These are phyloP conservation scores for Kingdonia uniflora DNA, from an alignment of 164 flowering plant species.

Conservation along the genomic window DNA sequence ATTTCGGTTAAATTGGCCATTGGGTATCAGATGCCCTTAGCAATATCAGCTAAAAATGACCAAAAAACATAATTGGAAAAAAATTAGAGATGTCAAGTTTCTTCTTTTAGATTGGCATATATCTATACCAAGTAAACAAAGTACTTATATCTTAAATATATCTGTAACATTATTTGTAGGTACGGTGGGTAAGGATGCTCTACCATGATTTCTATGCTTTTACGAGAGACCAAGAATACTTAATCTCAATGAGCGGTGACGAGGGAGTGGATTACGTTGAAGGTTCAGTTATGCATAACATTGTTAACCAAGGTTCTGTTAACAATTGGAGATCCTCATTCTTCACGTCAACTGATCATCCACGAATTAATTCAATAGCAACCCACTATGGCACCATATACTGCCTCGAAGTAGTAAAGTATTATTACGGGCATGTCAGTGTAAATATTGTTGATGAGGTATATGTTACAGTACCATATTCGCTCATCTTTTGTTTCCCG, in stretches of 20 bases:
- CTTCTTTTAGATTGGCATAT: background rate
- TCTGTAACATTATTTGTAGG: conserved; percentile 25
- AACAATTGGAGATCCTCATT: conserved; percentile 68
- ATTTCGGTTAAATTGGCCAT: too few species aligned
- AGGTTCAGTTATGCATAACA: conserved; percentile 42
- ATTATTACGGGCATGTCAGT: conserved; percentile 31
- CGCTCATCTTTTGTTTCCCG: background rate
- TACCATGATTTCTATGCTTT: conserved; percentile 53
- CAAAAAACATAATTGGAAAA: background rate
- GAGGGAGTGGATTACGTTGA: conserved; percentile 55
- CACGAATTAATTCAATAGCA: conserved; percentile 31
- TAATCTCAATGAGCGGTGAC: background rate
- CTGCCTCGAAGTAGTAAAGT: conserved; percentile 62
- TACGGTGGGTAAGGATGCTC: conserved; percentile 59
- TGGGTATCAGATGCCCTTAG: too few species aligned
- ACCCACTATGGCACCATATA: conserved; percentile 38
- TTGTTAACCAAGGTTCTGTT: conserved; percentile 25
- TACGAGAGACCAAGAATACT: conserved; percentile 23
- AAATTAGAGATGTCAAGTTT: background rate
- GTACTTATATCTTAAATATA: background rate
- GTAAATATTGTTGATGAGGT: conserved; percentile 17
- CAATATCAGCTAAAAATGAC: too few species aligned
- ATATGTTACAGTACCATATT: conserved; percentile 22
- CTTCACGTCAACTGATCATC: conserved; percentile 31
- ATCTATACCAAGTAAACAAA: background rate